These are phyloP conservation scores for Meira miltonrushii DNA, from an alignment of 1,284 basidiomycete species.

Conservation along the genomic window DNA sequence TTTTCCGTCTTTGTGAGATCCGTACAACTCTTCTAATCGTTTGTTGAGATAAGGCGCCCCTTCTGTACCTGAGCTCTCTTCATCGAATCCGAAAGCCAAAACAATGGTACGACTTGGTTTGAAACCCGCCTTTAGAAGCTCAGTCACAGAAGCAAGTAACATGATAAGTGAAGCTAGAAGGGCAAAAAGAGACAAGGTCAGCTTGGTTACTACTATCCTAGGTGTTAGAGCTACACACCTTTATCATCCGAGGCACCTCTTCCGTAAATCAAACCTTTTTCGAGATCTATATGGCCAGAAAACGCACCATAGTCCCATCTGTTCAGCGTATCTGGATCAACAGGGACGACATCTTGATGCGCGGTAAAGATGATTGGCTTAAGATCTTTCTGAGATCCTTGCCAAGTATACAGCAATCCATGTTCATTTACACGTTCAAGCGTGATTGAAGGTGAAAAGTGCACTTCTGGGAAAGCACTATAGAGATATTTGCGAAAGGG, in stretches of 20 bases:
- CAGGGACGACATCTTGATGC: constrained; percentile 58
- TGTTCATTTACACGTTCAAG: constrained; percentile 59
- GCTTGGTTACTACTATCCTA: constrained; percentile 14
- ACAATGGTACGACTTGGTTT: constrained; percentile 57
- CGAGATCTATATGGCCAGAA: constrained; percentile 54
- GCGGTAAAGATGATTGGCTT: constrained; percentile 57
- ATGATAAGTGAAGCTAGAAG: constrained; percentile 51
- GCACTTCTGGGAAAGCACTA: constrained; percentile 27
- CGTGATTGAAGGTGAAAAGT: constrained; percentile 14
- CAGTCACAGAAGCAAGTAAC: constrained; percentile 56
- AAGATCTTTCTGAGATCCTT: constrained; percentile 59
- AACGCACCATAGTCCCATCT: constrained; percentile 59
- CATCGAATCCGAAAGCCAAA: constrained; percentile 67
- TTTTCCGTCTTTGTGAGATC: constrained; percentile 7
- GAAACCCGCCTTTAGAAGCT: constrained; percentile 55
- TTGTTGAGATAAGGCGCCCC: constrained; percentile 59
- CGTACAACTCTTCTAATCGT: constrained; percentile 1
- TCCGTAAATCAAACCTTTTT: constrained; percentile 58
- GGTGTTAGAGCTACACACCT: constrained; percentile 25
- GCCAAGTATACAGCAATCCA: constrained; percentile 64
- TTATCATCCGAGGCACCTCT: constrained; percentile 51
- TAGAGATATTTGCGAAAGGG: constrained; percentile 34
- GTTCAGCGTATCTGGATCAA: constrained; percentile 55
- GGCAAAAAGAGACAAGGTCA: constrained; percentile 15
- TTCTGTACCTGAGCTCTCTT: constrained; percentile 56